phyloP scores from a whole-genome alignment of 768 basidiomycete species.

The Mycena rosella region DNA sequence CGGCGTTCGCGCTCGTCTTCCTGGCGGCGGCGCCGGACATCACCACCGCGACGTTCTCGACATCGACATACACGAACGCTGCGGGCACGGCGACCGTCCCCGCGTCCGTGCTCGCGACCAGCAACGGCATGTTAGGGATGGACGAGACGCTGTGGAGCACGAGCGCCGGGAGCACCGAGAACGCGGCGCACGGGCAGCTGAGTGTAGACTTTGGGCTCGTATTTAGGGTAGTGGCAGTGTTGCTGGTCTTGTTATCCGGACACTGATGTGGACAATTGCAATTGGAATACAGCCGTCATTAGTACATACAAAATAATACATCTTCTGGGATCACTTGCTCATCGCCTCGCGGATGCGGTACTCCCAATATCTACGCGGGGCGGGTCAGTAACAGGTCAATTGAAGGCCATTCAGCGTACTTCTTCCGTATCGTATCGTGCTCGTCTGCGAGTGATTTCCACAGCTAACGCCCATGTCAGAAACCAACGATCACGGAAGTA shows the following conservation, averaged over 20 bases:
- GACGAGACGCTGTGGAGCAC: slow-evolving; percentile 33
- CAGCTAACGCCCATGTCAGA: slow-evolving; percentile 57
- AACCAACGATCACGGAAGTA: slow-evolving; percentile 14
- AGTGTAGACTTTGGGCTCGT: neutral
- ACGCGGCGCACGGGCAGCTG: neutral
- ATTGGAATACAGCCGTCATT: neutral
- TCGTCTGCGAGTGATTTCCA: slow-evolving; percentile 79
- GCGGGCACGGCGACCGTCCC: slow-evolving; percentile 25
- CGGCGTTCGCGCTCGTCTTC: slow-evolving; percentile 46
- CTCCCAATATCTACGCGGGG: slow-evolving; percentile 75
- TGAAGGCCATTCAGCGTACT: slow-evolving; percentile 56
- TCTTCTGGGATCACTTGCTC: neutral
- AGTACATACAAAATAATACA: slow-evolving; percentile 33
- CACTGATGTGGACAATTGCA: neutral
- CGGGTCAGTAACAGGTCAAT: slow-evolving; percentile 7
- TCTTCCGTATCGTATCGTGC: slow-evolving; percentile 81
- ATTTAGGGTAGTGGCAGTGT: neutral
- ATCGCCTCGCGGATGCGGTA: slow-evolving; percentile 60
- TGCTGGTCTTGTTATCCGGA: neutral
- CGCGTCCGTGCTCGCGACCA: slow-evolving; percentile 27
- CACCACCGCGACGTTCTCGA: slow-evolving; percentile 28
- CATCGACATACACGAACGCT: slow-evolving; percentile 20
- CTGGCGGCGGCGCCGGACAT: slow-evolving; percentile 27
- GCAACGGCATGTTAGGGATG: slow-evolving; percentile 32
- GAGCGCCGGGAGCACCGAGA: slow-evolving; percentile 13